phyloP scores from a whole-genome alignment of 108 stramenopile species.

The Mayamaea pseudoterrestris region DNA sequence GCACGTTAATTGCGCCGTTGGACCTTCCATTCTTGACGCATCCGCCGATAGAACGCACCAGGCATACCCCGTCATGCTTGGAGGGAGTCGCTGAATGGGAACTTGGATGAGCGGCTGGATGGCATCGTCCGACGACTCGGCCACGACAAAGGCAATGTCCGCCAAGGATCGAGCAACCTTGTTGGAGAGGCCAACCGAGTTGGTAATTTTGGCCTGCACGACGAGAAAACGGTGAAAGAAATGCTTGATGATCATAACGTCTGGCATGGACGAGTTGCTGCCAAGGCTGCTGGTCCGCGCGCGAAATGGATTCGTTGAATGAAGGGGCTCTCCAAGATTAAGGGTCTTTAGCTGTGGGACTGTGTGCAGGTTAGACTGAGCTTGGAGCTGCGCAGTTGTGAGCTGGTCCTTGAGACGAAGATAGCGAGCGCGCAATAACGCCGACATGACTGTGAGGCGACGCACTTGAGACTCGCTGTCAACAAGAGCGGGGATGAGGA shows the following conservation, averaged over 20 bases:
- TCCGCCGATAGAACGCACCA: constrained; percentile 73
- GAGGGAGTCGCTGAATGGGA: constrained; percentile 60
- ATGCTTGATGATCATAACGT: constrained; percentile 72
- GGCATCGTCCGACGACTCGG: constrained; percentile 86
- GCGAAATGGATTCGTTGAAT: constrained; percentile 65
- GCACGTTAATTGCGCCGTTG: constrained; percentile 60
- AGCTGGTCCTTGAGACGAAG: constrained; percentile 57
- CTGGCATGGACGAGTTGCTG: constrained; percentile 62
- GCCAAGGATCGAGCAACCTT: constrained; percentile 40
- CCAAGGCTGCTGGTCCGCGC: constrained; percentile 45
- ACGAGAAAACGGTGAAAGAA: constrained; percentile 74
- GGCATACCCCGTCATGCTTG: constrained; percentile 43
- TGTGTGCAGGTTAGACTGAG: constrained; percentile 56
- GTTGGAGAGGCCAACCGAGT: constrained; percentile 14
- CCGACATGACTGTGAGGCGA: constrained; percentile 59
- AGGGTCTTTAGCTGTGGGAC: constrained; percentile 53
- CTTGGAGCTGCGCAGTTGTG: constrained; percentile 67
- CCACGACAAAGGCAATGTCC: constrained; percentile 76
- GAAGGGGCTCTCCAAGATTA: constrained; percentile 62
- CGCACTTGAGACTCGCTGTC: constrained; percentile 77
- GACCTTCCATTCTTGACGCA: constrained; percentile 68
- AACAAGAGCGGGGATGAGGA: constrained; percentile 75
- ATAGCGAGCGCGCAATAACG: constrained; percentile 62
- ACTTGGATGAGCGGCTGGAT: constrained; percentile 52
- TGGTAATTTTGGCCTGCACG: constrained; percentile 73